A percentile compares a stretch with the other conserved stretches of the same genome.
Evolutionary conservation across 306 rosid genomes (phyloP).

Genomic region (Malus sieversii): DNA sequence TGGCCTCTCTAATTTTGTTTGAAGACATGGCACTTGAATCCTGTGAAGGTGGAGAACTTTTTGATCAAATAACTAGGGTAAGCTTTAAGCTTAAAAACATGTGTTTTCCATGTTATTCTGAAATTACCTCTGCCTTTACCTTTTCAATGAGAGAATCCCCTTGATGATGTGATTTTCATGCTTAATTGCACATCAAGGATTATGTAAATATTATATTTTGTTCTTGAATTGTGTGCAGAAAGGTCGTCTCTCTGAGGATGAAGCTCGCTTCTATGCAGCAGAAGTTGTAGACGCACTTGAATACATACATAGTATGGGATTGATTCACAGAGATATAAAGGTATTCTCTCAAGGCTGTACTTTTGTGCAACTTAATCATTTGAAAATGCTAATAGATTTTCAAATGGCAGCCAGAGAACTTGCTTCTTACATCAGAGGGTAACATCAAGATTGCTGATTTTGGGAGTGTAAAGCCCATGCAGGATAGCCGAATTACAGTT

Average conservation of each 20-base stretch:
- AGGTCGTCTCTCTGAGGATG: slow-evolving; percentile 72
- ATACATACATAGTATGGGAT: slow-evolving; percentile 87
- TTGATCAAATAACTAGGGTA: slow-evolving; percentile 98
- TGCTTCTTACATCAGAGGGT: slow-evolving; percentile 83
- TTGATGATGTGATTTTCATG: background rate
- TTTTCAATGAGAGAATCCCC: background rate
- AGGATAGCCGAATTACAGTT: slow-evolving; percentile 82
- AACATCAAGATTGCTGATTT: slow-evolving; percentile 96
- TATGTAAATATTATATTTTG: background rate
- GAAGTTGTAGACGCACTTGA: slow-evolving; percentile 97
- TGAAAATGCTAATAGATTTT: slow-evolving; percentile 18
- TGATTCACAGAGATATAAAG: slow-evolving; percentile 98
- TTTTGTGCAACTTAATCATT: slow-evolving; percentile 16
- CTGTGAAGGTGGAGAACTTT: slow-evolving; percentile 99
- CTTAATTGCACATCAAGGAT: background rate
- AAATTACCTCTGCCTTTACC: slow-evolving; percentile 1
- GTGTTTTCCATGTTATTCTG: slow-evolving; percentile 1
- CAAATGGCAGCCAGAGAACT: slow-evolving; percentile 88
- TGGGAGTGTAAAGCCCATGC: slow-evolving; percentile 99
- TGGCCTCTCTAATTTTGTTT: slow-evolving; percentile 12
- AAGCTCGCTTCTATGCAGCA: slow-evolving; percentile 91
- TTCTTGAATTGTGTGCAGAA: slow-evolving; percentile 52
- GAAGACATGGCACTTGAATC: slow-evolving; percentile 99
- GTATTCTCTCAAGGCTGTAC: slow-evolving; percentile 27
- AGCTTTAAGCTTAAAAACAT: slow-evolving; percentile 25